Evolutionary conservation across 768 basidiomycete species (phyloP).

Genomic region (Stropharia rugosoannulata): DNA sequence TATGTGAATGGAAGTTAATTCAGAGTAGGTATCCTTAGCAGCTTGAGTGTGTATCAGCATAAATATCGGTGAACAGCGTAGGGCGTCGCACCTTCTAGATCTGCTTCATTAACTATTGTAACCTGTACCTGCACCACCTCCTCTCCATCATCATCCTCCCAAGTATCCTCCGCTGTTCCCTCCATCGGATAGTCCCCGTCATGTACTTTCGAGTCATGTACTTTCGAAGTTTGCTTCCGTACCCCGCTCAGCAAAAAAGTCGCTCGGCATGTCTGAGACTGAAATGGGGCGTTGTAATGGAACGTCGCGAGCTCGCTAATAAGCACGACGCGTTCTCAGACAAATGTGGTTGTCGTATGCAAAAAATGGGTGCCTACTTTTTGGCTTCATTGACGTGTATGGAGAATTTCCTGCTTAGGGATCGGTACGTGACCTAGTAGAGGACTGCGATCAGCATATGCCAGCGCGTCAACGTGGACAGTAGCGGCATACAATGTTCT

Average conservation of each 20-base stretch:
- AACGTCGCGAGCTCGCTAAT: constrained; percentile 64
- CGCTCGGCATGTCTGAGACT: constrained; percentile 48
- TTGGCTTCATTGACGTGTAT: constrained; percentile 81
- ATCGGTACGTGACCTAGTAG: constrained; percentile 73
- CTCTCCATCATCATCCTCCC: constrained; percentile 35
- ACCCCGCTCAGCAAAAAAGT: constrained; percentile 74
- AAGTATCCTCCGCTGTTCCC: constrained; percentile 9
- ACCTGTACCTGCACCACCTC: constrained; percentile 48
- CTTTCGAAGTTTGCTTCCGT: constrained; percentile 9
- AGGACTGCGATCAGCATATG: neutral
- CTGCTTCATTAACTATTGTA: constrained; percentile 60
- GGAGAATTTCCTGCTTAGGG: constrained; percentile 66
- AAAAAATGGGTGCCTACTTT: constrained; percentile 45
- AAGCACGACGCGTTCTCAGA: neutral
- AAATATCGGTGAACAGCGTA: neutral
- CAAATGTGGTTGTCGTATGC: neutral
- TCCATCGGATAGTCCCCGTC: constrained; percentile 23
- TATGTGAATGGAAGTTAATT: constrained; percentile 57
- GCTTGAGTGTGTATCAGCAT: constrained; percentile 34
- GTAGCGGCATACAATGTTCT: constrained; percentile 37
- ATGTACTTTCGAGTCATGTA: neutral
- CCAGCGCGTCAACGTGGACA: neutral
- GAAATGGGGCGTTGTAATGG: constrained; percentile 43
- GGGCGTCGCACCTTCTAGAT: constrained; percentile 56
- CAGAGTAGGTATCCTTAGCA: constrained; percentile 50